Base-by-base conservation (phyloP, 148 eudicot species). In the Chenopodium album region DNA sequence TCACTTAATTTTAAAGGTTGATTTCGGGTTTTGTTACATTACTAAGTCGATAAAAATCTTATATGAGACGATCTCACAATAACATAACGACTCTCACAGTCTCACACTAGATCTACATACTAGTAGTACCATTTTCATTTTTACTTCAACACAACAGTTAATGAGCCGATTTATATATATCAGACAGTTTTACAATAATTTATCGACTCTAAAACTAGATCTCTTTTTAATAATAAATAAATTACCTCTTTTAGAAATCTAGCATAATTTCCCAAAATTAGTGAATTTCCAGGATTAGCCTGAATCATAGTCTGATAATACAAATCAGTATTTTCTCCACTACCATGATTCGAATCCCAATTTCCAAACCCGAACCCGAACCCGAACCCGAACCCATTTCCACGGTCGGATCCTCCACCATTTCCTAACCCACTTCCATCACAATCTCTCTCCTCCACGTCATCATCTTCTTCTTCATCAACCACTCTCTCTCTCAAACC, bases 221-320 rank as follows among this genome's bases (percentile, higher is more conserved):
- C 54, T 50, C 54, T 41, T 41, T 41, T 41, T 6, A 50, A 76
- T 19, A n/a, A 44, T 1, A 28, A 75, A 68, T 46, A 79, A 48
- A 20, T 41, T 85, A 91, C 93, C 92, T 91, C 91, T 84, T 89
- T 91, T 66, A 91, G 87, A 83, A 78, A 91, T 29, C 73, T 84
- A 0, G 94, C 94, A 80, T 91, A 91, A 60, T 91, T 91, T 6
- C 89, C 78, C 50, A 91, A 82, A 76, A 91, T 56, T 29, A 91
- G 85, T 0, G 89, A 82, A 71, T 91, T 88, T n/a, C 94, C 92
- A 71, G 94, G 94, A 82, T 89, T 84, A 17, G 92, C 92, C 80
- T 88, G 86, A 44, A 91, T 85, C 94, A 91, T 88, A 68, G 78
- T 84, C 88, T 78, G 83, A 81, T 87, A 91, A 83, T 88, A 91